Evolutionary conservation across 2,329 filamentous ascomycete species (phyloP).

Genomic region (Alternaria ventricosa): DNA sequence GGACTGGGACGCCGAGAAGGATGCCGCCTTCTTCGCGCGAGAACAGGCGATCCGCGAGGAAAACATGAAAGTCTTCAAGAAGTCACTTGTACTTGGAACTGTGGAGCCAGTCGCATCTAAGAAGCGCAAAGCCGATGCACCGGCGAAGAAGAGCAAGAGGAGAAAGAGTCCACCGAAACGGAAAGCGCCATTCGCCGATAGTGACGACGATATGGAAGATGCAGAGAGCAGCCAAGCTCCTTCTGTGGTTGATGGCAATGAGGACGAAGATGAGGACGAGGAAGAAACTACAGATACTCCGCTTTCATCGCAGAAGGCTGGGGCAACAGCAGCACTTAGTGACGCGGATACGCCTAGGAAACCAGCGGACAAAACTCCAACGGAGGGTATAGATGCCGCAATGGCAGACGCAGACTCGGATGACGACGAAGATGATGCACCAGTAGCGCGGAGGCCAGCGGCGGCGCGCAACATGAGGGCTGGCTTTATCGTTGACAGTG

Average conservation of each 20-base stretch:
- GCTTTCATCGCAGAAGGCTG: constrained; percentile 47
- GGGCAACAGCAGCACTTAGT: constrained; percentile 7
- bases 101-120: constrained; percentile 40
- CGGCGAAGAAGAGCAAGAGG: constrained; percentile 34
- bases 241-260: constrained; percentile 32
- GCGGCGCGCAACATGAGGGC: constrained; percentile 48
- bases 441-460: constrained; percentile 42
- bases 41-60: constrained; percentile 72
- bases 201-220: constrained; percentile 33
- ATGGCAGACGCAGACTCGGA: constrained; percentile 43
- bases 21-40: constrained; percentile 76
- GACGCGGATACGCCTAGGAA: constrained; percentile 24
- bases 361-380: not conserved
- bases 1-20: constrained; percentile 77
- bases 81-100: constrained; percentile 52
- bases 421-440: constrained; percentile 49
- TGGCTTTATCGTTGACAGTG: constrained; percentile 55
- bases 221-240: constrained; percentile 34
- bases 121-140: constrained; percentile 43
- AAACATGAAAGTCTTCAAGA: constrained; percentile 57
- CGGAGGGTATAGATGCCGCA: constrained; percentile 24
- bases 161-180: constrained; percentile 41
- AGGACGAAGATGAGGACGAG: constrained; percentile 38
- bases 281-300: constrained; percentile 49
- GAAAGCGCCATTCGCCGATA: constrained; percentile 40